Evolutionary conservation across 2,329 filamentous ascomycete species (phyloP), one percentile per base, ranked within the genome.

Genomic region (Boeremia lycopersici): DNA sequence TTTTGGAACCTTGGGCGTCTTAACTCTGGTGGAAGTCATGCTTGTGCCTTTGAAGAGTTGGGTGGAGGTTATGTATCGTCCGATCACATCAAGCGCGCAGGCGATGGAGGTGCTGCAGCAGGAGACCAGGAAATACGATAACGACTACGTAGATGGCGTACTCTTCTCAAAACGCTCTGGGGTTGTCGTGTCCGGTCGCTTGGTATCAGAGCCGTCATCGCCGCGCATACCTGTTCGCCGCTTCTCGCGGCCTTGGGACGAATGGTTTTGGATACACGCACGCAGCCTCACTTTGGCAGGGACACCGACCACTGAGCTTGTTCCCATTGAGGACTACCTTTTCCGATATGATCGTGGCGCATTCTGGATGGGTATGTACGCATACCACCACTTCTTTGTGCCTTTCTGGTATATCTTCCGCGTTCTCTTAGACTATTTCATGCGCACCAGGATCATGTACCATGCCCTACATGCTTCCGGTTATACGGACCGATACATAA

Each of bases 231-330:
- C 62, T 3, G 15, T 75, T 2, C 67, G 72, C 25, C 64, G 64
- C 15, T 89, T 90, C 70, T 83, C 81, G 2, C 76, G 81, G 2
- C 76, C 82, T 0, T 76, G 72, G 29, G 87, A 92, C 59, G 84
- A 86, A 2, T 92, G 89, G 89, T 92, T 90, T 70, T 91, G 89
- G 59, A 76, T 90, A 0, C 88, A 89, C 60, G 87, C 83, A 5
- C 55, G 56, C 41, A 56, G 45, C 2, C 48, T 65, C 15, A 51
- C 59, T 0, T 29, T 46, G 2, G 59, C 55, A 13, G 35, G 40
- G 7, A 51, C 44, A 7, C 39, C 62, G 3, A 60, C 59, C 0
- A 67, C 57, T 1, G 80, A 82, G 57, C 62, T 74, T 9, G 77
- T 82, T 0, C 81, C 81, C 0, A 65, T 83, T 0, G 67, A 74